phyloP scores from a whole-genome alignment of 2,329 filamentous ascomycete species.

The Pseudopyrenochaeta lycopersici region DNA sequence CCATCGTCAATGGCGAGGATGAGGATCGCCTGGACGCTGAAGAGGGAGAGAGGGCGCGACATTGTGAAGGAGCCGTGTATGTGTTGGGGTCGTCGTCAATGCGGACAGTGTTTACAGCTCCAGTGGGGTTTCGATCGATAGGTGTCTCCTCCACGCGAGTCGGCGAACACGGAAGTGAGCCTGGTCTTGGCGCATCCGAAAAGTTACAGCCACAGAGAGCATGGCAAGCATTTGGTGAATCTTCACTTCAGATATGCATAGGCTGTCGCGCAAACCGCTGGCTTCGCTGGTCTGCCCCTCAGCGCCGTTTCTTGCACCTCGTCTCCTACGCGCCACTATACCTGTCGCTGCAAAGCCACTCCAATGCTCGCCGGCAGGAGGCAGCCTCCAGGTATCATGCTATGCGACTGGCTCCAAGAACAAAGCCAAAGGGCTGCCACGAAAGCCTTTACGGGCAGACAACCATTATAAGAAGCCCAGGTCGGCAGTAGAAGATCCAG shows the following conservation, averaged over 20 bases:
- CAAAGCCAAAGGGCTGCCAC: background rate
- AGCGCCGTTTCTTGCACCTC: conserved; percentile 47
- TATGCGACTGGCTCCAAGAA: conserved; percentile 25
- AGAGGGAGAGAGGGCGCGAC: conserved; percentile 63
- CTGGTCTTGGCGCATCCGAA: conserved; percentile 19
- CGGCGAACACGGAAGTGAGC: conserved; percentile 34
- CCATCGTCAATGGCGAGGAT: conserved; percentile 79
- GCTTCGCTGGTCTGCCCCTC: conserved; percentile 44
- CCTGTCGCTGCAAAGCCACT: conserved; percentile 11
- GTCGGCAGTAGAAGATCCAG: background rate
- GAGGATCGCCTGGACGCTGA: conserved; percentile 63
- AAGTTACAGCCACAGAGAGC: conserved; percentile 1
- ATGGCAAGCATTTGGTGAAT: background rate
- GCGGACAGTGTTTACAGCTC: conserved; percentile 12
- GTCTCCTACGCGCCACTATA: conserved; percentile 31
- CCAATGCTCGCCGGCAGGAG: conserved; percentile 10
- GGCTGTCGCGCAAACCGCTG: conserved; percentile 34
- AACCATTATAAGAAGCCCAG: background rate
- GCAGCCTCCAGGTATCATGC: conserved; percentile 9
- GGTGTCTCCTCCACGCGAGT: conserved; percentile 40
- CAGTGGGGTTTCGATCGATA: conserved; percentile 34
- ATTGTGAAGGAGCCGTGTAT: conserved; percentile 41
- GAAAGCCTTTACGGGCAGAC: background rate
- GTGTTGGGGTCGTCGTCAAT: conserved; percentile 8
- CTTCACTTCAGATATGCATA: conserved; percentile 22